A percentile compares a stretch with the other conserved stretches of the same genome.
Evolutionary conservation across 257 asterid genomes (phyloP).

Genomic region (Solanum gandarillasii): DNA sequence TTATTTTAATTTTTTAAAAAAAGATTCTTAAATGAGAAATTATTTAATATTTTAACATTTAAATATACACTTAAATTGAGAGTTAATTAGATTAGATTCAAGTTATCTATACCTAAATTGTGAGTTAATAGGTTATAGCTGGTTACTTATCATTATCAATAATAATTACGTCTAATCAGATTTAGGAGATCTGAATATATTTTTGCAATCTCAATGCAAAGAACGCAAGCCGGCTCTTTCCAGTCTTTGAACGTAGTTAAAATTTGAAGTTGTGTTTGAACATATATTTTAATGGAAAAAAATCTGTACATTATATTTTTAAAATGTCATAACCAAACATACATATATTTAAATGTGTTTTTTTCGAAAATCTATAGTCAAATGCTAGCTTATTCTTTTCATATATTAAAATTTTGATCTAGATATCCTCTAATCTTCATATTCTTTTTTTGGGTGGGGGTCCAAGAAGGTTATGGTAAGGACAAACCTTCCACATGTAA

Average conservation of each 20-base stretch:
- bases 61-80: neutral
- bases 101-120: neutral
- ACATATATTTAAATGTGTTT: neutral
- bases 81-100: neutral
- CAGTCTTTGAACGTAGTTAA: neutral
- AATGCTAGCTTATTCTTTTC: neutral
- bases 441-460: neutral
- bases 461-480: neutral
- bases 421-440: neutral
- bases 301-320: neutral
- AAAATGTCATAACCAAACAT: neutral
- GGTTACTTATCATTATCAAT: neutral
- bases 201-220: neutral
- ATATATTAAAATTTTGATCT: neutral
- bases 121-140: neutral
- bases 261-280: neutral
- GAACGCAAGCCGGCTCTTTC: neutral
- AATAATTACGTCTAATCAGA: neutral
- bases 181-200: neutral
- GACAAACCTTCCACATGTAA: neutral
- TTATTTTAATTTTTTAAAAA: neutral
- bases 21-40: neutral
- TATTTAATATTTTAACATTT: neutral
- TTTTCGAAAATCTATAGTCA: neutral
- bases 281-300: too few species aligned